These are phyloP conservation scores for Termitomyces sp. DNA, from an alignment of 768 basidiomycete species.

Conservation along the genomic window DNA sequence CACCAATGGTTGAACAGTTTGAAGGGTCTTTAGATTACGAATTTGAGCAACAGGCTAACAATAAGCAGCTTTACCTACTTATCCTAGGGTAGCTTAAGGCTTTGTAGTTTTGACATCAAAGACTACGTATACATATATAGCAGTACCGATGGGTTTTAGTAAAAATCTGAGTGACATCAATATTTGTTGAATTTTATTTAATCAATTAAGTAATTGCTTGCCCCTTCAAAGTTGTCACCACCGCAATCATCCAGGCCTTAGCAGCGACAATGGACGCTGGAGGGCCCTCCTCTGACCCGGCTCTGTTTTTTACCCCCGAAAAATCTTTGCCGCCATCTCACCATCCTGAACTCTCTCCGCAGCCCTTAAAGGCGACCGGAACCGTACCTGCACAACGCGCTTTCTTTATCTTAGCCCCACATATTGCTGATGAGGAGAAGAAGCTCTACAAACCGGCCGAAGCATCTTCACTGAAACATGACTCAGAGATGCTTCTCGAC, in stretches of 20 bases:
- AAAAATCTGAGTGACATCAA: neutral
- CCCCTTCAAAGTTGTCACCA: neutral
- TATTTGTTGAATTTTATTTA: neutral
- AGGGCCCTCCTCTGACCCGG: constrained; percentile 16
- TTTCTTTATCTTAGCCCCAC: constrained; percentile 38
- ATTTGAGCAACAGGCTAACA: neutral
- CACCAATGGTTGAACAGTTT: constrained; percentile 9
- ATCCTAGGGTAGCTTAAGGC: too few species aligned
- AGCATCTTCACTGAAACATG: constrained; percentile 29
- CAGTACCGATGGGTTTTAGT: too few species aligned
- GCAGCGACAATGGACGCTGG: constrained; percentile 13
- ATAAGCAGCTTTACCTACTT: too few species aligned
- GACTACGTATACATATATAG: too few species aligned
- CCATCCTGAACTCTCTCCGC: constrained; percentile 1
- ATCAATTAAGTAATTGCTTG: neutral
- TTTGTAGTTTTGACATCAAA: too few species aligned
- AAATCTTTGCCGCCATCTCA: neutral
- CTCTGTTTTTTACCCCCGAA: constrained; percentile 22
- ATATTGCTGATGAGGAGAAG: constrained; percentile 35
- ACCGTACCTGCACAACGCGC: neutral
- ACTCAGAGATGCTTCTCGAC: constrained; percentile 31
- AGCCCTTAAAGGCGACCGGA: neutral
- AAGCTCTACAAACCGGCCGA: constrained; percentile 36
- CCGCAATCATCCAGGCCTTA: neutral
- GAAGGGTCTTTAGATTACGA: neutral